Conservation (phyloP, 2,329 filamentous ascomycete species). For the Ophiostoma sp. region DNA sequence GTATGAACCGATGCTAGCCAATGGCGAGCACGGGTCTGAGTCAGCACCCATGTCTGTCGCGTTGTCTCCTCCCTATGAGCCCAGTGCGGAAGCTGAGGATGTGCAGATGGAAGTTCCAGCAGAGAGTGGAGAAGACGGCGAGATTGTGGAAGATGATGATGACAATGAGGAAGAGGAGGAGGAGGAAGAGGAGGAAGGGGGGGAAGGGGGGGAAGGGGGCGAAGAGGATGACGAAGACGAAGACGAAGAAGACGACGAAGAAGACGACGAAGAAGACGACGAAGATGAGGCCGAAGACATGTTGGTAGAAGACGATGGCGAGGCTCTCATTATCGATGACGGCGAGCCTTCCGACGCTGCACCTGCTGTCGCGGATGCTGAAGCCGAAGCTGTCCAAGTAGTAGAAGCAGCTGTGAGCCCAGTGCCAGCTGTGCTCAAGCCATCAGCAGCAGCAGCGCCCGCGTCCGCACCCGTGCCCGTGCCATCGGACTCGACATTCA, state of each 20-base stretch:
- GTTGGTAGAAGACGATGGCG: constrained; percentile 29
- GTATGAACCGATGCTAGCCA: background rate
- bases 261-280: constrained; percentile 20
- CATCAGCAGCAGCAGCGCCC: background rate
- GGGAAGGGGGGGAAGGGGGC: too few relatives aligned
- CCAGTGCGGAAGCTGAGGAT: background rate
- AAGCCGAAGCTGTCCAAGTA: background rate
- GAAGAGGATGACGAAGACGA: constrained; percentile 9
- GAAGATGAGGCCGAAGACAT: constrained; percentile 8
- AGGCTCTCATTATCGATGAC: constrained; percentile 2
- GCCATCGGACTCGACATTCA: constrained; percentile 25
- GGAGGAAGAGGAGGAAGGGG: constrained; percentile 16
- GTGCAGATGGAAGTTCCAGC: background rate
- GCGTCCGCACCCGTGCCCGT: background rate
- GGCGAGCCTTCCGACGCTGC: background rate
- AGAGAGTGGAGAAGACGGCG: background rate
- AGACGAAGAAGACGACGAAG: constrained; percentile 21
- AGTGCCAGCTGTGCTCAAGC: background rate
- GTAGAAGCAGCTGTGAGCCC: too few relatives aligned
- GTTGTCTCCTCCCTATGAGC: constrained; percentile 10
- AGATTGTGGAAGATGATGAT: background rate
- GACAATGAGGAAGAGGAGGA: constrained; percentile 3
- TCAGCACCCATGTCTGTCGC: constrained; percentile 5
- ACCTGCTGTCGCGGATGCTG: constrained; percentile 10
- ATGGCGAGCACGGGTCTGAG: background rate